These are phyloP conservation scores for Hypoxylon trugodes DNA, from an alignment of 495 filamentous ascomycete species.

Conservation along the genomic window DNA sequence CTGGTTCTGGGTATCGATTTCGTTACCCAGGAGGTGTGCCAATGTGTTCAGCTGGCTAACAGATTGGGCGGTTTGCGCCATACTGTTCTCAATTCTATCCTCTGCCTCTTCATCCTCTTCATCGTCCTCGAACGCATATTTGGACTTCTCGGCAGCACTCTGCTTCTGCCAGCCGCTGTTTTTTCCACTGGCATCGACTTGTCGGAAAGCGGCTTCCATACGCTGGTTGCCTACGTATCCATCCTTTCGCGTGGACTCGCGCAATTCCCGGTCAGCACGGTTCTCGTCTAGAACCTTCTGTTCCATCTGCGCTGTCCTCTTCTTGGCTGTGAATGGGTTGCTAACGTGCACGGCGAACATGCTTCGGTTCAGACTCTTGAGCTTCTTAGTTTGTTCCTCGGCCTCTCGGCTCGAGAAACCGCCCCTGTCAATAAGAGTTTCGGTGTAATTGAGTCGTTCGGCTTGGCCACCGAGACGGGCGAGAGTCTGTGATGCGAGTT, in stretches of 20 bases:
- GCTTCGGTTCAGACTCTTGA: conserved; percentile 76
- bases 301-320: conserved; percentile 67
- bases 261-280: conserved; percentile 69
- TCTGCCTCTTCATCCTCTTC: conserved; percentile 57
- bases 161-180: conserved; percentile 10
- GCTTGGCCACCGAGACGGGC: conserved; percentile 76
- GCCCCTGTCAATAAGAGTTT: conserved; percentile 76
- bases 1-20: conserved; percentile 78
- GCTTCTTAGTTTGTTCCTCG: conserved; percentile 75
- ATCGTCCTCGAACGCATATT: conserved; percentile 43
- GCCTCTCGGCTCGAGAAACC: conserved; percentile 53
- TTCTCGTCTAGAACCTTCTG: conserved; percentile 68
- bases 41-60: conserved; percentile 71
- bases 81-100: conserved; percentile 71
- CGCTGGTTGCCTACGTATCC: conserved; percentile 67
- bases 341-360: conserved; percentile 84
- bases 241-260: conserved; percentile 72
- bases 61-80: conserved; percentile 47
- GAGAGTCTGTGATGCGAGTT: conserved; percentile 74
- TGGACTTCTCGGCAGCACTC: conserved; percentile 24
- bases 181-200: conserved; percentile 10
- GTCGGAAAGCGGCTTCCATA: conserved; percentile 33
- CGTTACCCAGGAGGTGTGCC: conserved; percentile 73
- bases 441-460: conserved; percentile 80
- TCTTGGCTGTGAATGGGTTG: conserved; percentile 74